Base-by-base conservation (phyloP, 1,139 yeast genomes). In the Candida mesenterica region DNA sequence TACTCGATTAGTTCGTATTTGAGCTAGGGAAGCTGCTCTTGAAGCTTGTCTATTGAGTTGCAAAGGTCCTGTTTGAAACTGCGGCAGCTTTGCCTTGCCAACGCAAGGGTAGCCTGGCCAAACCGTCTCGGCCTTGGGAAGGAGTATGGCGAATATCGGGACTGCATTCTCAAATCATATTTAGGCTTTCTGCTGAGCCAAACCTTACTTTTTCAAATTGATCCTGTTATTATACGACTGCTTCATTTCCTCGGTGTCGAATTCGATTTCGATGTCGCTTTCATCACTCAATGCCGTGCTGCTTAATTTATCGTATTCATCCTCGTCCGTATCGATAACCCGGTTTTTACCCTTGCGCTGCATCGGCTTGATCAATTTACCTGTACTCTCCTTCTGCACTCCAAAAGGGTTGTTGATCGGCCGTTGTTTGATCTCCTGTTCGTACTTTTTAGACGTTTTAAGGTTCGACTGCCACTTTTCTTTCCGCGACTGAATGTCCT, bases 391-490 rank as follows among this genome's bases (percentile, higher is more conserved):
- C n/a, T 35, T 24, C 40, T 24, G 32, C 31, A 28, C n/a, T 24
- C 37, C 29, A 28, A 24, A 27, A 10, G 19, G 25, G 28, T 28
- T 37, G 24, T 37, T 31, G 8, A 37, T 29, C 17, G 37, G 34
- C 24, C 30, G 18, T 10, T 31, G 29, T 28, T 36, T 41, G 14
- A 40, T 43, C 22, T 42, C 40, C 14, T 48, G 36, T 24, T 52
- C 45, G 38, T 59, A 56, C 5, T 40, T 28, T 26, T 53, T 44
- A 24, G 53, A 43, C 15, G 41, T 44, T 15, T 40, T 37, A 9
- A 55, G 22, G 36, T 59, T 57, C 3, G 39, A 26, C 15, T 48
- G 44, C 63, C 65, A 59, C 36, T 55, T 55, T 14, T 43, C 35
- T 14, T 40, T 34, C 37, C 49, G 50, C 9, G 38, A 30, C 16